phyloP scores from a whole-genome alignment of 768 basidiomycete species.

The Leucocoprinus leucothites region DNA sequence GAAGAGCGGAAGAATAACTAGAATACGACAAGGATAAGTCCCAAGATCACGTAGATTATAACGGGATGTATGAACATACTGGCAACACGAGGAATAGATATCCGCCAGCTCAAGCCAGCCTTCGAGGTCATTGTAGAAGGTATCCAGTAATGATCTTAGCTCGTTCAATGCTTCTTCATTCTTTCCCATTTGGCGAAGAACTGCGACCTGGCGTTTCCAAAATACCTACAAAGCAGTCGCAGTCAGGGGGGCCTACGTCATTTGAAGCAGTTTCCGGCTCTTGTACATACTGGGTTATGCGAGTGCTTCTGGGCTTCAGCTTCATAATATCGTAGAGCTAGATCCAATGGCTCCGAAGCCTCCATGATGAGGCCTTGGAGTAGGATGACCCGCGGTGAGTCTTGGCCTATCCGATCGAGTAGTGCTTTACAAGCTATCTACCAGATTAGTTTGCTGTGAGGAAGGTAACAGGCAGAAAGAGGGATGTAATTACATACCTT shows the following conservation, averaged over 20 bases:
- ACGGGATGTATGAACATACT: constrained; percentile 43
- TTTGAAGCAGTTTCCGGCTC: neutral
- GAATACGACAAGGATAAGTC: neutral
- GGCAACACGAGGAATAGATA: constrained; percentile 69
- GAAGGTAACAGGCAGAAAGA: neutral
- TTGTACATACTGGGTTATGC: constrained; percentile 60
- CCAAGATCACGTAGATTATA: neutral
- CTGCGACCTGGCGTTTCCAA: constrained; percentile 82
- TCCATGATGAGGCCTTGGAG: constrained; percentile 81
- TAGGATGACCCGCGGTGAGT: constrained; percentile 75
- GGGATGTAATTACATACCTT: constrained; percentile 47
- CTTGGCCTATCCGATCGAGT: constrained; percentile 31
- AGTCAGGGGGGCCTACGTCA: neutral
- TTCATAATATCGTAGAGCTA: constrained; percentile 63
- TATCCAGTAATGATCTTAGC: constrained; percentile 73
- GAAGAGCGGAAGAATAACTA: constrained; percentile 72
- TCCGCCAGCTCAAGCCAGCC: constrained; percentile 87
- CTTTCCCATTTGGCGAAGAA: constrained; percentile 61
- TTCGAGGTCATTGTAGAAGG: constrained; percentile 84
- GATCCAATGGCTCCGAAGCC: constrained; percentile 51
- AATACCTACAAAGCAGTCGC: constrained; percentile 38
- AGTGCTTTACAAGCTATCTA: constrained; percentile 13
- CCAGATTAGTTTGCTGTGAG: neutral
- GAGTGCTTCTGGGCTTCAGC: constrained; percentile 62
- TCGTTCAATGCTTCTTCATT: constrained; percentile 68